A percentile compares a stretch with the other conserved stretches of the same genome.
These are phyloP conservation scores for Brassica incana DNA, from an alignment of 345 rosid species.

Conservation along the genomic window DNA sequence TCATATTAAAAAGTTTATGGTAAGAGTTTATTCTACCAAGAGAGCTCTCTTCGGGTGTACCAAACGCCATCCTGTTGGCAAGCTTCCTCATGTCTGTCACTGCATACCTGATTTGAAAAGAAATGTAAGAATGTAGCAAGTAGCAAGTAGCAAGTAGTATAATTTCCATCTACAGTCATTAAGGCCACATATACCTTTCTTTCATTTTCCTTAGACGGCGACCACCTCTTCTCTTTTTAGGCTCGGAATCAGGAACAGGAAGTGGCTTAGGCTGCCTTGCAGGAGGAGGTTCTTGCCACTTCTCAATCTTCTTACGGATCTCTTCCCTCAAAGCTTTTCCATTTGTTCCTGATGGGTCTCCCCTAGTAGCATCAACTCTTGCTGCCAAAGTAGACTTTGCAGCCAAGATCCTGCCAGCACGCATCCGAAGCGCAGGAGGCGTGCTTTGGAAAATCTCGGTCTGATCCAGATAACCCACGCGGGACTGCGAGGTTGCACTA, in stretches of 20 bases:
- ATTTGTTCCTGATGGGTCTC: conserved; percentile 73
- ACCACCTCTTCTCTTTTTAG: conserved; percentile 96
- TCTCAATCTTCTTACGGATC: conserved; percentile 83
- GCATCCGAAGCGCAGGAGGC: conserved; percentile 73
- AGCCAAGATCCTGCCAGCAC: conserved; percentile 82
- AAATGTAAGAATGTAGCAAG: no score
- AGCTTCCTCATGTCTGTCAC: conserved; percentile 95
- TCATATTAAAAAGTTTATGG: neutral
- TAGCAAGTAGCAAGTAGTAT: no score
- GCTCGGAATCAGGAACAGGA: conserved; percentile 99
- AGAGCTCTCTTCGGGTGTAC: conserved; percentile 95
- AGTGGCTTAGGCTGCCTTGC: conserved; percentile 97
- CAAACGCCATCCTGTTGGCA: conserved; percentile 97
- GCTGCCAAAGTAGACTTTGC: conserved; percentile 85
- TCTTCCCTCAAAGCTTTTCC: conserved; percentile 72
- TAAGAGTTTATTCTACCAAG: conserved; percentile 48
- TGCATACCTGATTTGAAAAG: conserved; percentile 48
- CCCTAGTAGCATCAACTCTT: conserved; percentile 79
- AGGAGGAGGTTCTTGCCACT: conserved; percentile 99
- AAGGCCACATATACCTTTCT: conserved; percentile 58
- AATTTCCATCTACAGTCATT: no score
- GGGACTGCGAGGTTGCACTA: conserved; percentile 75
- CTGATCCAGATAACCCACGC: conserved; percentile 85
- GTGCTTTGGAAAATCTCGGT: conserved; percentile 82
- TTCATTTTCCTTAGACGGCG: conserved; percentile 95